Base-by-base conservation (phyloP, 768 basidiomycete species). In the Rickenella mellea region DNA sequence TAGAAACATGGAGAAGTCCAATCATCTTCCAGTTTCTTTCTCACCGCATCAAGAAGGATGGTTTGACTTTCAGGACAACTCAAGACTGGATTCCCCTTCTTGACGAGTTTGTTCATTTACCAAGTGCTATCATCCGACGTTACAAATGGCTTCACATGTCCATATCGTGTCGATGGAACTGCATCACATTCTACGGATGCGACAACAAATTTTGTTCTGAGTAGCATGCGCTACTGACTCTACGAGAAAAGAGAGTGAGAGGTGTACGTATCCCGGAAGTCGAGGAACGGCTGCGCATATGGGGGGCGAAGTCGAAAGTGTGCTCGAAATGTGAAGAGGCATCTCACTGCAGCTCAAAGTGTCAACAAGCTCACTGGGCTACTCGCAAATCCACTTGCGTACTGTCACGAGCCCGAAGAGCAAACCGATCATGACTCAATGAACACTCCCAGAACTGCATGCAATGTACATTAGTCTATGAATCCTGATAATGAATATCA, bases 21-120 rank as follows among this genome's bases (percentile, higher is more conserved):
- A 53, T 59, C 43, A 38, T 60, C 4, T 55, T 61, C 44, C 52
- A 56, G 45, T 61, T 55, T 47, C 40, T 61, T 15, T 43, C 46
- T n/a, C 53, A 51, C 30, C 53, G 48, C 30, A 48, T 56, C 41
- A 44, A 51, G 15, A 49, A 48, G 29, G 44, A 52, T 28, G 46
- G 32, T 5, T 49, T 54, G 39, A 28, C 31, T 5, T 47, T 45
- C n/a, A 42, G 39, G 17, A 27, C n/a, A n/a, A n/a, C n/a, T n/a
- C n/a, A n/a, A 1, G 52, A 54, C 22, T 56, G 54, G 49, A 43
- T 42, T 9, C 22, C 32, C 2, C 47, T 61, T 22, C 50, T 59
- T 11, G 22, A 40, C 2, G 42, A 42, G 11, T 57, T 51, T 43
- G 31, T 37, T 4, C 32, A 53, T 11, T 43, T 61, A n/a, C 53